Conservation (phyloP, 129 eudicot species). For the Chrysanthemum lavandulifolium region DNA sequence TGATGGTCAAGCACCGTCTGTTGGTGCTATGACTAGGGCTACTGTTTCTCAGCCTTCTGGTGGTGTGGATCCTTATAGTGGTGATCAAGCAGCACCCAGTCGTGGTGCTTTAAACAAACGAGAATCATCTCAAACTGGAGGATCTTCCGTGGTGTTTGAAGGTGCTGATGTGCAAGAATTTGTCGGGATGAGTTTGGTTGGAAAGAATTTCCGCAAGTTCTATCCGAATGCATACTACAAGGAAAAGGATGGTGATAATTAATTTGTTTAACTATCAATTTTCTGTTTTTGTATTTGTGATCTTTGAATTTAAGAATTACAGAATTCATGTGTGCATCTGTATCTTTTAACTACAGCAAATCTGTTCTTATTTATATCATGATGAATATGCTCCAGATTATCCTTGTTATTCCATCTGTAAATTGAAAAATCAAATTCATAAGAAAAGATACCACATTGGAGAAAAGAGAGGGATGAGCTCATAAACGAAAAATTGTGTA, state of each 20-base stretch:
- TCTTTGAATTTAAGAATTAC: not conserved
- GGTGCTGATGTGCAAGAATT: constrained; percentile 16
- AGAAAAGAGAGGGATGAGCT: no score
- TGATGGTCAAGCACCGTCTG: constrained; percentile 9
- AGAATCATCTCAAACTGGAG: constrained; percentile 16
- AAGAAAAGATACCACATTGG: no score
- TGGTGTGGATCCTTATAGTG: constrained; percentile 4
- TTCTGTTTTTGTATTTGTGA: not conserved
- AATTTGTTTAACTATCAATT: not conserved
- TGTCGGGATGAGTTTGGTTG: constrained; percentile 28
- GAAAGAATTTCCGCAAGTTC: constrained; percentile 16
- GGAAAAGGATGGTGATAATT: constrained; percentile 17
- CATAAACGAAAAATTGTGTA: no score
- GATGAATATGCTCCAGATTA: no score
- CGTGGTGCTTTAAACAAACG: constrained; percentile 13
- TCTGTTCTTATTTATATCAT: not conserved
- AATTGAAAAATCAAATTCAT: no score
- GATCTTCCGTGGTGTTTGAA: not conserved
- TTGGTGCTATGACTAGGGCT: constrained; percentile 9
- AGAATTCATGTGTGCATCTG: not conserved
- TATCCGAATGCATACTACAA: constrained; percentile 19
- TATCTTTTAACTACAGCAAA: not conserved
- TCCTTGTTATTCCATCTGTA: no score
- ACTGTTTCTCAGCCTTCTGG: constrained; percentile 8
- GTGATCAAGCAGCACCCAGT: constrained; percentile 2